A percentile compares a stretch with the other conserved stretches of the same genome.
These are phyloP conservation scores for Mariannaea elegans DNA, from an alignment of 2,329 filamentous ascomycete species.

Conservation along the genomic window DNA sequence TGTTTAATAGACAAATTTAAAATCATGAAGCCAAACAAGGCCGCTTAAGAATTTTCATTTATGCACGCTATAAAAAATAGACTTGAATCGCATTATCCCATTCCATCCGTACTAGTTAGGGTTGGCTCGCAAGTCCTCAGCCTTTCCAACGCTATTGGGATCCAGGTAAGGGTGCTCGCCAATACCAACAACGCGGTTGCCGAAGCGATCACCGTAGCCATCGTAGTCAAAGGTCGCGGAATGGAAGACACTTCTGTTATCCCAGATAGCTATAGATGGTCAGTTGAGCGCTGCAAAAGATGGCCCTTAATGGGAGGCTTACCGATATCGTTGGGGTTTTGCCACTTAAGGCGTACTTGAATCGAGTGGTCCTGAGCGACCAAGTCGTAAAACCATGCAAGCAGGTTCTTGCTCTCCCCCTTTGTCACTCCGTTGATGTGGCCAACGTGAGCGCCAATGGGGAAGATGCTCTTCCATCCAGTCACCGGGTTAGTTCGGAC, in stretches of 20 bases:
- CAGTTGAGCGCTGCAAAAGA: too few relatives aligned
- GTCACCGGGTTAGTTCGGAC: conserved; percentile 67
- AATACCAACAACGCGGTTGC: conserved; percentile 60
- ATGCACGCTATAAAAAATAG: too few relatives aligned
- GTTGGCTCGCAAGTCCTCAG: conserved; percentile 2
- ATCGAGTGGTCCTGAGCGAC: conserved; percentile 65
- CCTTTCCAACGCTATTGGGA: conserved; percentile 12
- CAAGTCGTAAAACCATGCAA: conserved; percentile 61
- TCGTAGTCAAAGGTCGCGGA: conserved; percentile 63
- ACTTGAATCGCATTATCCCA: too few relatives aligned
- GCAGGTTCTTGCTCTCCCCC: conserved; percentile 57
- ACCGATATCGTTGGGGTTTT: conserved; percentile 54
- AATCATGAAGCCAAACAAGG: too few relatives aligned
- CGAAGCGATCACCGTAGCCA: conserved; percentile 56
- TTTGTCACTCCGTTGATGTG: conserved; percentile 60
- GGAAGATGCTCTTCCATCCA: conserved; percentile 65
- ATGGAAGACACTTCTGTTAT: conserved; percentile 66
- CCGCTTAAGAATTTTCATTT: too few relatives aligned
- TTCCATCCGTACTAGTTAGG: not conserved
- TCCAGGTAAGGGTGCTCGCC: conserved; percentile 46
- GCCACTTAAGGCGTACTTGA: conserved; percentile 59
- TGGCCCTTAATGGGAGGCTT: too few relatives aligned
- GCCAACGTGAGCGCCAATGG: conserved; percentile 59
- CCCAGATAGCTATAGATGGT: conserved; percentile 59
- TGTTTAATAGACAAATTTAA: too few relatives aligned